phyloP scores from a whole-genome alignment of 345 rosid genomes.

The Citrus glauca region DNA sequence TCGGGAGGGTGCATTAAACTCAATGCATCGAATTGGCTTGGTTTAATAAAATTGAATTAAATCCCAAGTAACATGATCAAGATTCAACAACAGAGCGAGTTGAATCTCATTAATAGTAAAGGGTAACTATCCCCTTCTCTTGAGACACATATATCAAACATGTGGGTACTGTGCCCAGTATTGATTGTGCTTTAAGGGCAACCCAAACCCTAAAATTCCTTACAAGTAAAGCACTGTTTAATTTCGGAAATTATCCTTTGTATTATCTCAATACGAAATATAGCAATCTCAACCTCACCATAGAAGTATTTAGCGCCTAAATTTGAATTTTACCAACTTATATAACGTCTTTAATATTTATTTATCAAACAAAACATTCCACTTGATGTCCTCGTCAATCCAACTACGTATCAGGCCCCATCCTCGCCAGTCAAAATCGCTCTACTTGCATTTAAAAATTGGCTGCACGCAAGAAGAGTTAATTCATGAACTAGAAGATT shows the following conservation, averaged over 20 bases:
- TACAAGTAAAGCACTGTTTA: constrained; percentile 37
- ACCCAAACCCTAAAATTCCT: constrained; percentile 32
- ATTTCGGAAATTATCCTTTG: background rate
- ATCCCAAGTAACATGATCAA: background rate
- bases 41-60: background rate
- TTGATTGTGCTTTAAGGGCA: constrained; percentile 51
- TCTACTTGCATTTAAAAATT: constrained; percentile 5
- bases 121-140: background rate
- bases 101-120: background rate
- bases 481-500: background rate
- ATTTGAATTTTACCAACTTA: constrained; percentile 20
- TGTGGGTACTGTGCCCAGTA: constrained; percentile 5
- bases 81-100: no score
- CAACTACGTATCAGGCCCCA: constrained; percentile 22
- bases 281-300: background rate
- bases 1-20: no score
- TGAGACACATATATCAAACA: constrained; percentile 4
- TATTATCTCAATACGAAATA: background rate
- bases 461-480: constrained; percentile 2
- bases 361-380: constrained; percentile 9
- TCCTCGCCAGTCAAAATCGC: constrained; percentile 11
- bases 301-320: constrained; percentile 35
- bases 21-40: background rate
- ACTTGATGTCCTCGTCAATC: constrained; percentile 28
- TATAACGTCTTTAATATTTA: constrained; percentile 28